A percentile compares a stretch with the other conserved stretches of the same genome.
phyloP scores from a whole-genome alignment of 2,329 filamentous ascomycete species.

The Penicillium sp. region DNA sequence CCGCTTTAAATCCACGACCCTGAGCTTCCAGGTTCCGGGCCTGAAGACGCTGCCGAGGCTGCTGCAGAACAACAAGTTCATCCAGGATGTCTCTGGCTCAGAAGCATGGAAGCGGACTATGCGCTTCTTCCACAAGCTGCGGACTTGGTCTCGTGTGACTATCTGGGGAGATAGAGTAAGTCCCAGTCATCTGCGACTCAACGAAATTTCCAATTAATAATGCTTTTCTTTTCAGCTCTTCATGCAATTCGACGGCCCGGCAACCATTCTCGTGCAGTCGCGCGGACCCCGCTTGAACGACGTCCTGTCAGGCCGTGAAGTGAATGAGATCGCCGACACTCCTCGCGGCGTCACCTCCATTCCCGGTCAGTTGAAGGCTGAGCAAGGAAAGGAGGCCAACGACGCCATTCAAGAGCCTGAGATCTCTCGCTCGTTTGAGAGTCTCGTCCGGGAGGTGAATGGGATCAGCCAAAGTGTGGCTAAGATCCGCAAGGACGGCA shows the following conservation, averaged over 20 bases:
- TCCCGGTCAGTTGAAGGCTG: slow-evolving; percentile 47
- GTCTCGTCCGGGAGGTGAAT: slow-evolving; percentile 31
- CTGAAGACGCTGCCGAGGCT: slow-evolving; percentile 58
- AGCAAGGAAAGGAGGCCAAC: slow-evolving; percentile 19
- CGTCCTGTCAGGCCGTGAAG: slow-evolving; percentile 70
- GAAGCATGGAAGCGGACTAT: slow-evolving; percentile 69
- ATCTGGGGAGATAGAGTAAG: slow-evolving; percentile 85
- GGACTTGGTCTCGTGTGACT: slow-evolving; percentile 74
- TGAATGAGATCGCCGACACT: slow-evolving; percentile 85
- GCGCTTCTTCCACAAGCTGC: slow-evolving; percentile 63
- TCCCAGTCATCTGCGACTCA: slow-evolving; percentile 2
- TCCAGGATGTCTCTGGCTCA: slow-evolving; percentile 69
- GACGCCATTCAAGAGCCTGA: slow-evolving; percentile 26
- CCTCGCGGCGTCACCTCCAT: slow-evolving; percentile 68
- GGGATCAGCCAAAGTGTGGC: slow-evolving; percentile 47
- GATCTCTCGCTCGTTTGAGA: slow-evolving; percentile 28
- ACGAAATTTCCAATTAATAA: neutral
- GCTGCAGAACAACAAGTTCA: slow-evolving; percentile 69
- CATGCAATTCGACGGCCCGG: slow-evolving; percentile 82
- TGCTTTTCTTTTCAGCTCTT: slow-evolving; percentile 61
- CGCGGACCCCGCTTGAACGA: slow-evolving; percentile 78
- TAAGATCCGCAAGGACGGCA: slow-evolving; percentile 59
- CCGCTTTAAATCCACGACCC: slow-evolving; percentile 73
- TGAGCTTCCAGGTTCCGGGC: slow-evolving; percentile 75
- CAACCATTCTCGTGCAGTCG: slow-evolving; percentile 82